Base-by-base conservation (phyloP, 2,329 filamentous ascomycete genomes). In the Ilyonectria destructans region DNA sequence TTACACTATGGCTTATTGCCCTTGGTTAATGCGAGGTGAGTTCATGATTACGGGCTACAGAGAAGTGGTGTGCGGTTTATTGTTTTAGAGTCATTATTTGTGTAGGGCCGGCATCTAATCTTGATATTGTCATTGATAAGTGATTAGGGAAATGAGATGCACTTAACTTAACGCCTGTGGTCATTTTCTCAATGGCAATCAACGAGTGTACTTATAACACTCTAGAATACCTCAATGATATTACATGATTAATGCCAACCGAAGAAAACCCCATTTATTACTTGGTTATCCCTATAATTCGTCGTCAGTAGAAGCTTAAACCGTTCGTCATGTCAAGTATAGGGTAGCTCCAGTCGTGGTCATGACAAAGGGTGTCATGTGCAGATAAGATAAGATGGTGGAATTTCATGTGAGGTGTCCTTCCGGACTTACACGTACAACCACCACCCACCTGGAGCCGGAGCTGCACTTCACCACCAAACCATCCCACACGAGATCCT, bases 381-480 rank as follows among this genome's bases (percentile, higher is more conserved):
- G 80, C 69, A 45, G 80, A 81, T 82, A 80, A 82, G 74, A 68
- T 64, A 65, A 58, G 23, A 43, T 43, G n/a, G 40, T 43, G 23
- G 45, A 62, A 62, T 69, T 76, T 77, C 69, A 69, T 74, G 71
- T 71, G 71, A 80, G 73, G 78, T 80, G 78, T 80, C 78, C 78
- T 80, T 71, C 66, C 55, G 57, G 70, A 60, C 55, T 57, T 65
- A 59, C 63, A 65, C n/a, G 23, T 62, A 46, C 49, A 54, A 52
- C 45, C 51, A 21, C 58, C 21, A 59, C 45, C 49, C 49, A 33
- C 29, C 35, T 59, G 45, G 49, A 60, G 62, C 40, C 59, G 46
- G 43, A 57, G 63, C 66, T 19, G 40, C 61, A 56, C 52, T 60
- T 61, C 67, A 54, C 29, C 64, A 58, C 40, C 37, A 62, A 52